Conservation (phyloP, 371 early-diverging fungal genomes). For the Apophysomyces elegans region DNA sequence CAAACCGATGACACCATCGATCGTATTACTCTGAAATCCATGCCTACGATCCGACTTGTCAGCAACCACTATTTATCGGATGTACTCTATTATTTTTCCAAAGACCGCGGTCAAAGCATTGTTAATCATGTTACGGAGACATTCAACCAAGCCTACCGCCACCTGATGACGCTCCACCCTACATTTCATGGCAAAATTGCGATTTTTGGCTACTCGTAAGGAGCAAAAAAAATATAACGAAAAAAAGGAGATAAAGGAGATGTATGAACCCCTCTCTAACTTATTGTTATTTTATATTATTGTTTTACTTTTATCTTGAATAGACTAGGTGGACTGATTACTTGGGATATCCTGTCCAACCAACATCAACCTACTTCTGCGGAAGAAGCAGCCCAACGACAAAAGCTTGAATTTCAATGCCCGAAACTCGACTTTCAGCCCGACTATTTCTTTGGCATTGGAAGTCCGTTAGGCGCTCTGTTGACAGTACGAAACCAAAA, state of each 20-base stretch:
- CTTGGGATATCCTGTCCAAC: slow-evolving; percentile 65
- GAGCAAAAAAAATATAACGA: neutral
- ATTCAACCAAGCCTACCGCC: slow-evolving; percentile 58
- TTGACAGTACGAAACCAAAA: slow-evolving; percentile 64
- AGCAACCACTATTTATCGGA: slow-evolving; percentile 72
- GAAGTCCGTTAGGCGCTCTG: slow-evolving; percentile 66
- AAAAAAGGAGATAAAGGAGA: slow-evolving; percentile 9
- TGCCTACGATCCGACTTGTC: slow-evolving; percentile 58
- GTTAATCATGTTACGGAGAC: slow-evolving; percentile 55
- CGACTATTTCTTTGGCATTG: slow-evolving; percentile 60
- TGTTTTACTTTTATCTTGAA: neutral
- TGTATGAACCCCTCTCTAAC: neutral
- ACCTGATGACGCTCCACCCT: slow-evolving; percentile 56
- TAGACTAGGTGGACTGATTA: slow-evolving; percentile 66
- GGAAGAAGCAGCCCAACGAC: slow-evolving; percentile 27
- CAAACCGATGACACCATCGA: slow-evolving; percentile 42
- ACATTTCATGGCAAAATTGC: slow-evolving; percentile 61
- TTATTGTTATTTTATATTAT: too few relatives aligned
- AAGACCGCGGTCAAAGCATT: slow-evolving; percentile 58
- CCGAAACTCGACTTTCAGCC: slow-evolving; percentile 59
- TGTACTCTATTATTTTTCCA: slow-evolving; percentile 62
- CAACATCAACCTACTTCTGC: slow-evolving; percentile 30
- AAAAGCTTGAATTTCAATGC: slow-evolving; percentile 48
- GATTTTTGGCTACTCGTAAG: slow-evolving; percentile 64
- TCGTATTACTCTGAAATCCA: slow-evolving; percentile 65